These are phyloP conservation scores for Boletus mariae DNA, from an alignment of 1,284 basidiomycete species.

Conservation along the genomic window DNA sequence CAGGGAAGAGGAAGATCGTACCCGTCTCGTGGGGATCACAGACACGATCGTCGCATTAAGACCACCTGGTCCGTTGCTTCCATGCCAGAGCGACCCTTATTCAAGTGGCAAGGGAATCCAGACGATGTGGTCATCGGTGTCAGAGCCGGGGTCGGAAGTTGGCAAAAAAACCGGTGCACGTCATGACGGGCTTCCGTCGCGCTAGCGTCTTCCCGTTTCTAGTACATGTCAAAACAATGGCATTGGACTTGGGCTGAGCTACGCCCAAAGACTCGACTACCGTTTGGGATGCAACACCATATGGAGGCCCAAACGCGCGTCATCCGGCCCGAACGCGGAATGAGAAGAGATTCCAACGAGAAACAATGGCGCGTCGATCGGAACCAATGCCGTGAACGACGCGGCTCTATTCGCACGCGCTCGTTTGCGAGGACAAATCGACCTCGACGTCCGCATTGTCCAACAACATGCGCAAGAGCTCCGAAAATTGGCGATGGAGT, in stretches of 20 bases:
- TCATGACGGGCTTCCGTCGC: not conserved
- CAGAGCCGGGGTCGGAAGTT: not conserved
- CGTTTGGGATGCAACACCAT: not conserved
- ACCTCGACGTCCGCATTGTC: slow-evolving; percentile 47
- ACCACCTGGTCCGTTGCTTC: not conserved
- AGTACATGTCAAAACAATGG: not conserved
- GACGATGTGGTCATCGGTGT: too few relatives aligned
- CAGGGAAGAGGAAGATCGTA: too few relatives aligned
- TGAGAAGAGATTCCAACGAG: too few relatives aligned
- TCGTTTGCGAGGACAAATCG: slow-evolving; percentile 10
- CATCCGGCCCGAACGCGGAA: too few relatives aligned
- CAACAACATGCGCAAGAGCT: slow-evolving; percentile 57
- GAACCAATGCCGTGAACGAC: too few relatives aligned
- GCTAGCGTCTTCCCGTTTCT: not conserved
- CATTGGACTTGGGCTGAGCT: not conserved
- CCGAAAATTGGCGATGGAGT: slow-evolving; percentile 58
- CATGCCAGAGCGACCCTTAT: not conserved
- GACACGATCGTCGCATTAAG: not conserved
- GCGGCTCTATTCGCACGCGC: too few relatives aligned
- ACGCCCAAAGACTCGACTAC: not conserved
- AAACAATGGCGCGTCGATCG: too few relatives aligned
- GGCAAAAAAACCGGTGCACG: not conserved
- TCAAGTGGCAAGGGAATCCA: not conserved
- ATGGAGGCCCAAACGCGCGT: too few relatives aligned
- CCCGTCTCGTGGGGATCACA: too few relatives aligned